phyloP scores from a whole-genome alignment of 495 filamentous ascomycete species.

The Articulospora tetracladia region DNA sequence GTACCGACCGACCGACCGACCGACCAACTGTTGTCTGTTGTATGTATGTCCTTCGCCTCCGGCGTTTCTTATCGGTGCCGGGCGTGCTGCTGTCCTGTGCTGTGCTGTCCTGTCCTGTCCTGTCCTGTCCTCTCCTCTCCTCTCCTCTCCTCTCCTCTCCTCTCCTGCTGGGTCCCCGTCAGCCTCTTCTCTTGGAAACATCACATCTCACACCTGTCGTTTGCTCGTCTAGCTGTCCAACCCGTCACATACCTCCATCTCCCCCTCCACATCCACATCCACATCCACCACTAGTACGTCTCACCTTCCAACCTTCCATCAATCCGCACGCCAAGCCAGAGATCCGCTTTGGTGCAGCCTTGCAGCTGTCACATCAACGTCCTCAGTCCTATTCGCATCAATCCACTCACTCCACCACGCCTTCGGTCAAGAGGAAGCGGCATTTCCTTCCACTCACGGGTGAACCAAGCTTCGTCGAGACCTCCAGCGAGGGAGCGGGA shows the following conservation, averaged over 20 bases:
- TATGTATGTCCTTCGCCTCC: too few relatives aligned
- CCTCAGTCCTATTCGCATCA: not conserved
- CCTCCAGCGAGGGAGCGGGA: not conserved
- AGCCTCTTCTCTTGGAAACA: not conserved
- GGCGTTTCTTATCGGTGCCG: too few relatives aligned
- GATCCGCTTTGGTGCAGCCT: not conserved
- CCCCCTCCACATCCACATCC: not conserved
- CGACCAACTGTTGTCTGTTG: too few relatives aligned
- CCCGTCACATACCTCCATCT: not conserved
- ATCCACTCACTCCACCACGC: not conserved
- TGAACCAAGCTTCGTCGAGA: not conserved
- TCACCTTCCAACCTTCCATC: not conserved
- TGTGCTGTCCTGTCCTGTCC: too few relatives aligned
- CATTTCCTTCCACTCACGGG: not conserved
- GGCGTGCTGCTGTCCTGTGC: too few relatives aligned
- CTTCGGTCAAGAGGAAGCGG: conserved; percentile 3
- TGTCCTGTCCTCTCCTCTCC: not conserved
- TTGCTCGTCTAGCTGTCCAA: not conserved
- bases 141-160: not conserved
- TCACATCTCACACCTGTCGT: not conserved
- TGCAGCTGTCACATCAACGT: not conserved
- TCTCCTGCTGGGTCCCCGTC: too few relatives aligned
- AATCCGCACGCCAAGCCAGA: not conserved
- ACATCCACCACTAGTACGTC: not conserved
- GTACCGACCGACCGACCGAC: too few relatives aligned